Base-by-base conservation (phyloP, 768 basidiomycete species). In the Megacollybia marginata region DNA sequence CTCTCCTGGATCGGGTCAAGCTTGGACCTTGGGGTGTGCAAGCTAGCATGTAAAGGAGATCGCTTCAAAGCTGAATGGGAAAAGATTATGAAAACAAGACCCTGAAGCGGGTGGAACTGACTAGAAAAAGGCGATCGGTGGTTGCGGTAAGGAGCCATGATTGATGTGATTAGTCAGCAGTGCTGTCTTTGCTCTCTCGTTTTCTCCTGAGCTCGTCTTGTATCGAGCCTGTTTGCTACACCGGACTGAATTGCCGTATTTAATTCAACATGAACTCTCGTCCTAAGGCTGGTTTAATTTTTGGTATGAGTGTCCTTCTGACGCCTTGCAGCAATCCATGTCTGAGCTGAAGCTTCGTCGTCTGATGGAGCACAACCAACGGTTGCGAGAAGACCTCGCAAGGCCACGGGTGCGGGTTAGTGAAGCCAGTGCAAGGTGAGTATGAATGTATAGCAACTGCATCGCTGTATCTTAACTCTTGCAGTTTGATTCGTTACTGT, bases 341-440 rank as follows among this genome's bases (percentile, higher is more conserved):
- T 90, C 89, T 46, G 94, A 96, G 78, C 87, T 96, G 63, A 96
- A 95, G 79, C 83, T 96, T 54, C 82, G 93, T 34, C 77, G 94
- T 36, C 72, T 97, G 62, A 88, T 85, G 46, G 94, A 97, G 70
- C 92, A 96, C 71, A 97, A 95, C 62, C 85, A 89, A 65, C 78
- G 94, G 55, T 67, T 96, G 62, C 74, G 85, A 60, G 94, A 96
- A 62, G 94, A 97, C 66, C 70, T 97, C 53, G 82, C 85, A 42
- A 72, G 93, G 56, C 91, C 92, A n/a, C 75, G 94, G 61, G 82
- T 93, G 59, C 74, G 86, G 57, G 88, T 97, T 54, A 93, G 91
- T 62, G 92, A 96, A 68, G 94, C 94, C 35, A 87, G 84, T 61
- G 74, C 85, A 57, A 89, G 83, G 92, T 92, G 57, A 55, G 83